Base-by-base conservation (phyloP, 305 asterid species). In the Fraxinus paxiana region DNA sequence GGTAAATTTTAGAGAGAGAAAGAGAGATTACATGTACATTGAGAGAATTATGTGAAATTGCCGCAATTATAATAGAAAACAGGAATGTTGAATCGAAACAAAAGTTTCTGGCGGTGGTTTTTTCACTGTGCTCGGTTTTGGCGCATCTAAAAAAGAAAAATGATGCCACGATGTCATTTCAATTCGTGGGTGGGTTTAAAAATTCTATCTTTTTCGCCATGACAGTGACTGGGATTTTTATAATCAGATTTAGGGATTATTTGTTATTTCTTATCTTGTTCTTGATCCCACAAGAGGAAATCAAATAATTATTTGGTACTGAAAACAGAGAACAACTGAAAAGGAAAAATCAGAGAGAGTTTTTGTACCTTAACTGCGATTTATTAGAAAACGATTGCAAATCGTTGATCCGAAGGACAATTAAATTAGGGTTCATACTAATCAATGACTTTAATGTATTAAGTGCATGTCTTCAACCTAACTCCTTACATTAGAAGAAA, bases 41-140 rank as follows among this genome's bases (percentile, higher is more conserved):
- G 81, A 12, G 83, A 41, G 82, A 80, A 74, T 10, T 43, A 20
- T 34, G 65, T 69, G 65, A 71, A 56, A 2, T 2, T 6, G 8
- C 34, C 35, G n/a, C 18, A 31, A 73, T 56, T 56, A 56, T 33
- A 61, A 5, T 41, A 35, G 54, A 77, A 41, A 22, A 22, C 28
- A 31, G 35, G n/a, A 37, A 46, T 12, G 56, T 46, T 78, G 84
- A 82, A 86, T 54, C 78, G 85, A 78, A 86, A 84, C 72, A 81
- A 73, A 72, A 83, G 83, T 34, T 73, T 34, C 77, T 70, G 89
- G 85, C 75, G 83, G 88, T 84, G 85, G n/a, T 33, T 80, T 77
- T 67, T 48, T 31, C 43, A 31, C 43, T 12, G 43, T 69, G 75
- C 41, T 30, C 75, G 31, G 22, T 69, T 31, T 69, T 30, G 22